Evolutionary conservation across 2,329 filamentous ascomycete genomes (phyloP), one percentile per base, ranked within the genome.

Genomic region (Aaosphaeria arxii): DNA sequence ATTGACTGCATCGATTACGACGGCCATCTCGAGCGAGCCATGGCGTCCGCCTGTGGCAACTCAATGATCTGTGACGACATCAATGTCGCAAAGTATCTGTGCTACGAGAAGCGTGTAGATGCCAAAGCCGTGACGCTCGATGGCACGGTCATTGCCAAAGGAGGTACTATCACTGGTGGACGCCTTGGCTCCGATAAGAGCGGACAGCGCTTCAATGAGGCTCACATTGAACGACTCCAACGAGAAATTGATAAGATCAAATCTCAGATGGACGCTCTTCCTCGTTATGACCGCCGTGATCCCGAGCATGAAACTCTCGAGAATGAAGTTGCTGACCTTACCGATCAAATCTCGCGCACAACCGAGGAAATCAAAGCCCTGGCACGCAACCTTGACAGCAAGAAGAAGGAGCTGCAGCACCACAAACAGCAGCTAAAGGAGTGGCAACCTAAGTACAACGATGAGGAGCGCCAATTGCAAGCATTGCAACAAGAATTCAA

Each of bases 1-100:
- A 95, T 99, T 54, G 94, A 99, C 68, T 95, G 91, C 0, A 92
- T 99, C 59, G 91, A 96, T 63, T 99, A 94, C 63, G 94, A 97
- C 60, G 81, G 87, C 3, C 83, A 87, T 1, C 82, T 96, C 43
- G 90, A 96, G 66, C 87, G 94, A 55, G 95, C 91, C 32, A 95
- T 99, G 77, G 89, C 87, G 24, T 96, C 95, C 67, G 92, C 91
- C 29, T 99, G 94, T 61, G 92, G 92, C 32, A 95, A 91, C 71
- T 91, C 91, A 4, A 89, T 99, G 55, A 90, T 99, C 5, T 97
- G 92, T 63, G 94, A 99, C 69, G 88, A 83, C 46, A 77, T 96
- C 33, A 82, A 87, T 4, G 85, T 94, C 46, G 94, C 94, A 30
- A 95, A 95, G 68, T 82, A 92, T 49, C 85, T 99, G 41, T 91